Conservation (phyloP, 805 yeast genomes). For the Candida quercuum region DNA sequence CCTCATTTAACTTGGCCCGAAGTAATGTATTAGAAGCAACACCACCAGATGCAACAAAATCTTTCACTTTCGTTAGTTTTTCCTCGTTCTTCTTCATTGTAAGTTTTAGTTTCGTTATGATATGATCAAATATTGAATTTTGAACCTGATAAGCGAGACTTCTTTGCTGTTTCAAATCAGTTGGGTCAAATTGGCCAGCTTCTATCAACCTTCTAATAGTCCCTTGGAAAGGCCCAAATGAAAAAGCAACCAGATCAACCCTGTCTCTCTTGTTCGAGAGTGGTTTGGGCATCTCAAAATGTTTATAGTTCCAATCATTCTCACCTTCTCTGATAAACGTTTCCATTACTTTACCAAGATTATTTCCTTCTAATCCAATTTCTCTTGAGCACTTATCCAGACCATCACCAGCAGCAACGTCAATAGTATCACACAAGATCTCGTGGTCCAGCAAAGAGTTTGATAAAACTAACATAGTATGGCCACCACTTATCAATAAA, state of each 20-base stretch:
- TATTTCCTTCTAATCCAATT: constrained; percentile 71
- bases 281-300: constrained; percentile 42
- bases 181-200: constrained; percentile 15
- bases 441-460: constrained; percentile 58
- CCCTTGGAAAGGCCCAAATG: constrained; percentile 75
- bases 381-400: constrained; percentile 89
- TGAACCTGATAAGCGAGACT: constrained; percentile 58
- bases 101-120: constrained; percentile 55
- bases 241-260: constrained; percentile 45
- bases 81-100: constrained; percentile 38
- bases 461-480: constrained; percentile 79
- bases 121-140: constrained; percentile 64
- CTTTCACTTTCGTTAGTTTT: constrained; percentile 37
- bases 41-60: constrained; percentile 88
- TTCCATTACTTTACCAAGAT: constrained; percentile 86
- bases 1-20: constrained; percentile 40
- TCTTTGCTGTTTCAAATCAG: constrained; percentile 25
- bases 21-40: constrained; percentile 74
- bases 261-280: constrained; percentile 44
- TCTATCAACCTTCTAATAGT: constrained; percentile 37
- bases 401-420: constrained; percentile 91
- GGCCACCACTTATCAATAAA: constrained; percentile 88
- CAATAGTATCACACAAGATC: constrained; percentile 68
- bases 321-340: constrained; percentile 35
- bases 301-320: constrained; percentile 22